phyloP scores from a whole-genome alignment of 257 asterid species.

The Solanum pennellii region DNA sequence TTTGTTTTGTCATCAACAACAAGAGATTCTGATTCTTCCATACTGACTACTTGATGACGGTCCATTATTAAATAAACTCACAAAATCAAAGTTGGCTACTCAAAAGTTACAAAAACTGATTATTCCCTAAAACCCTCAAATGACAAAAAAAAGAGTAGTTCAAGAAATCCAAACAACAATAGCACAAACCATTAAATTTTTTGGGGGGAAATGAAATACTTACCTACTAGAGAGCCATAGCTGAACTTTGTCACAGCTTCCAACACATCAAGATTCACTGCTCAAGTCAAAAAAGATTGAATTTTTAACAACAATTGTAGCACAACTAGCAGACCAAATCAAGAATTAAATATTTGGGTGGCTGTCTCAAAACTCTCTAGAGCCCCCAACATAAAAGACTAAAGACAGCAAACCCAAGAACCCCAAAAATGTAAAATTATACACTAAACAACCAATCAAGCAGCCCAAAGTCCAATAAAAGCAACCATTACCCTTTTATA shows the following conservation, averaged over 20 bases:
- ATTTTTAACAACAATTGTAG: neutral
- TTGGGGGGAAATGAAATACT: neutral
- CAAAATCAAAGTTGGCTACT: neutral
- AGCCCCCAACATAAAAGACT: neutral
- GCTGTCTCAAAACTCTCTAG: neutral
- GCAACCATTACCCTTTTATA: neutral
- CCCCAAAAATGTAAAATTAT: neutral
- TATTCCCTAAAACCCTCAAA: neutral
- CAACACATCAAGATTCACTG: neutral
- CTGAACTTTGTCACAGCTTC: neutral
- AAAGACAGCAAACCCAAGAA: neutral
- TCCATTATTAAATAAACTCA: neutral
- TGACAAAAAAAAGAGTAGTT: neutral
- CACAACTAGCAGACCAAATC: neutral
- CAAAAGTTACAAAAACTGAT: neutral
- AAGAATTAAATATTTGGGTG: neutral
- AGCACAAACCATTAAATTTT: neutral
- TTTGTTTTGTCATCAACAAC: neutral
- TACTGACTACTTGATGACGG: neutral
- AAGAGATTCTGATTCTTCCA: neutral
- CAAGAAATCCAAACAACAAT: neutral
- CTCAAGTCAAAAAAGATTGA: neutral
- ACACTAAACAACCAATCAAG: neutral
- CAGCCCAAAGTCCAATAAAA: neutral
- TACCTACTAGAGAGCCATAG: neutral